Evolutionary conservation across 1,139 yeast species (phyloP).

Genomic region (Yamadazyma oceani): DNA sequence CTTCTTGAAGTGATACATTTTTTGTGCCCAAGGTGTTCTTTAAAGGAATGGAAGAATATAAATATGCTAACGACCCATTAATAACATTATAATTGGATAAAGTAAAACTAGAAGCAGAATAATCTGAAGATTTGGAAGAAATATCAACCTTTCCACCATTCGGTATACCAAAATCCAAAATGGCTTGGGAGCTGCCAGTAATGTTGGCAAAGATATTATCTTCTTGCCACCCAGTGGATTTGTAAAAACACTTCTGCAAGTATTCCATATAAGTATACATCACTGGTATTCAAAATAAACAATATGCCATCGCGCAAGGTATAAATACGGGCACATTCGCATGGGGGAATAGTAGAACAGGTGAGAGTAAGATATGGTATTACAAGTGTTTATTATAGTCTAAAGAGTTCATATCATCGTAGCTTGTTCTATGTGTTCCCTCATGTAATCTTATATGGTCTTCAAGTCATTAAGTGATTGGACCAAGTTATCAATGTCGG

Average conservation of each 20-base stretch:
- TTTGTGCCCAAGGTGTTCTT: conserved; percentile 52
- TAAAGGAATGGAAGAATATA: conserved; percentile 67
- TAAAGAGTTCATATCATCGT: no score
- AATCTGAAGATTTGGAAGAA: conserved; percentile 68
- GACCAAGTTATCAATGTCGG: conserved; percentile 43
- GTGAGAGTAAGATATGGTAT: no score
- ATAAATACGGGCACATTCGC: no score
- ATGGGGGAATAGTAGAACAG: no score
- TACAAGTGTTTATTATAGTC: no score
- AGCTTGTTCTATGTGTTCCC: no score
- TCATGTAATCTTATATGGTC: conserved; percentile 8
- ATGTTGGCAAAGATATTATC: conserved; percentile 76
- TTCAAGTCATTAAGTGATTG: conserved; percentile 40
- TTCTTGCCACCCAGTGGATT: conserved; percentile 71
- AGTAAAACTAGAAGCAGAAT: conserved; percentile 74
- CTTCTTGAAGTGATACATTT: conserved; percentile 62
- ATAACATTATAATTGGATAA: conserved; percentile 67
- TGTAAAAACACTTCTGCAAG: conserved; percentile 68
- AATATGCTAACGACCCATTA: conserved; percentile 81
- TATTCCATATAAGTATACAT: conserved; percentile 90
- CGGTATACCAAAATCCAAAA: conserved; percentile 77
- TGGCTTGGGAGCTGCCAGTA: conserved; percentile 64
- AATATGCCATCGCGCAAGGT: no score
- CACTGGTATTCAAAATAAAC: background rate
- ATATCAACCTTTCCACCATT: conserved; percentile 65